Evolutionary conservation across 2,329 filamentous ascomycete genomes (phyloP), one percentile per base, ranked within the genome.

Genomic region (Aspergillus spinulosporus): DNA sequence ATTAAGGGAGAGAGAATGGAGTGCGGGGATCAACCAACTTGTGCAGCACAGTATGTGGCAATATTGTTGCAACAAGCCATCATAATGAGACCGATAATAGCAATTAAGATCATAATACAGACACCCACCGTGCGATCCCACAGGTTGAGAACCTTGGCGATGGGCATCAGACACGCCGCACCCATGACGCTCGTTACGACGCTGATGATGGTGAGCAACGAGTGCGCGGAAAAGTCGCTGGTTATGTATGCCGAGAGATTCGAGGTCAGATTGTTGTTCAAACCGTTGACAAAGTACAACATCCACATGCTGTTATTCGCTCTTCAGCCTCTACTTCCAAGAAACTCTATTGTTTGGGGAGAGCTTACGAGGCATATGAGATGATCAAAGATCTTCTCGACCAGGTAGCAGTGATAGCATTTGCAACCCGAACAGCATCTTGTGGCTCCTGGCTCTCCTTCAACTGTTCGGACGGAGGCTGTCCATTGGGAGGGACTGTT

Each of bases 21-120:
- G 21, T 7, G 3, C 6, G 11, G 34, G 34, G 6, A 32, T 47
- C 9, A 11, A 5, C 3, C 3, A 42, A 63, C 66, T 39, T 85
- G 80, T 1, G 83, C 85, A 1, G 85, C 85, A 48, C 83, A 82
- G 67, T 86, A 89, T 0, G 81, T 84, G 54, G 82, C 72, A n/a
- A 88, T 80, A 58, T 82, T 82, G 3, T 78, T 73, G 69, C 83
- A 86, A 2, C 75, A 76, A 3, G 87, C 87, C 74, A 87, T 85
- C 73, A 89, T 78, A 60, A 86, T 75, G 42, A 87, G 71, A n/a
- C 80, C 79, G 0, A 80, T 58, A 0, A 78, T 76, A 61, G 76
- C 75, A 49, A 80, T 65, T 4, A 72, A 50, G 0, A 82, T 64
- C 70, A 82, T 82, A 37, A 82, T 39, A 1, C 77, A 56, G 58